Evolutionary conservation across 345 rosid genomes (phyloP), one percentile per base, ranked within the genome.

Genomic region (Brassica rapa): DNA sequence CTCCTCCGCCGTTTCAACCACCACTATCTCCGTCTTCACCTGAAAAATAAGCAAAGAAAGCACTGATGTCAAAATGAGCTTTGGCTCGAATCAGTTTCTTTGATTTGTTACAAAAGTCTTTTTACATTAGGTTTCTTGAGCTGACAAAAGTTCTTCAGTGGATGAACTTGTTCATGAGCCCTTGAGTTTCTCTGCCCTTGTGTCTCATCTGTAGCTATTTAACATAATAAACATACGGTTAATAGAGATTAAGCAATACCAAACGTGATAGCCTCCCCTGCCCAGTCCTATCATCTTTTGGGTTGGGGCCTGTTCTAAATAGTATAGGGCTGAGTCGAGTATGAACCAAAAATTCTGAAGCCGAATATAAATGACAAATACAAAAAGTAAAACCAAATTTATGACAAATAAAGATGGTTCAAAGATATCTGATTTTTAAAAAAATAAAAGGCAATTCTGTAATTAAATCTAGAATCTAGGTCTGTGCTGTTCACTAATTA

Each of bases 51-150:
- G 12, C 9, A 53, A 29, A 43, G 8, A 60, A 59, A 6, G 1
- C 35, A 53, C 0, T 60, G 12, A 15, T 12, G 60, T 81, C 23
- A 75, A 64, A 37, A 7, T 1, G 7, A 33, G 32, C 3, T 10
- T 37, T 27, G 8, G 21, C 21, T 56, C 15, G 0, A 56, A 21
- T 16, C 37, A 21, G 1, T 51, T 10, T 62, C 1, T 27, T 5
- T 66, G 6, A 10, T 8, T 37, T 25, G 6, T 23, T 23, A 14
- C 21, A 11, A 15, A 27, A 30, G 6, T 14, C 85, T 2, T 43
- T 73, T 43, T 73, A 91, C 99, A 85, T 95, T 96, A 3, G 98
- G 99, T 84, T 90, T 93, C 90, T 85, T 91, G 66, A 82, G 81
- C 25, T 87, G 92, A 75, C 96, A 90, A 84, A 86, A 82, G 15